Evolutionary conservation across 83 land plant species (phyloP).

Genomic region (Larix sibirica): DNA sequence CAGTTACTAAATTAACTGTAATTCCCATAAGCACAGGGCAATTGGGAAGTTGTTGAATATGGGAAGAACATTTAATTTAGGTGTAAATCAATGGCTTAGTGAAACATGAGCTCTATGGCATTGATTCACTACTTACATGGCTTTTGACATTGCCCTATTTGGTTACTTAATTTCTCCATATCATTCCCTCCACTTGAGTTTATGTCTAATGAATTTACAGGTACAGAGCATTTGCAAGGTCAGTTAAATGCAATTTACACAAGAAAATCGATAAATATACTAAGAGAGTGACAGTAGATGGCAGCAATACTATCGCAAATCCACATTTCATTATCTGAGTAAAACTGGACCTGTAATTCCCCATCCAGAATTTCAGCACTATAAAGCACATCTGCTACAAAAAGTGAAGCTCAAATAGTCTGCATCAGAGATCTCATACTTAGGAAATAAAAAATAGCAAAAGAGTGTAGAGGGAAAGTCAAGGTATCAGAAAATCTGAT

Average conservation of each 20-base stretch:
- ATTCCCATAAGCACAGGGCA: not conserved
- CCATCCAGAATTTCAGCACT: not conserved
- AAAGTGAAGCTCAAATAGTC: not conserved
- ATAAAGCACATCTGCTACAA: not conserved
- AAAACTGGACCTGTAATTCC: not conserved
- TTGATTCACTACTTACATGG: not conserved
- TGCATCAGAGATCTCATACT: not conserved
- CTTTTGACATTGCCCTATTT: not conserved
- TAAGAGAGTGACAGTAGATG: not conserved
- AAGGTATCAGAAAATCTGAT: not conserved
- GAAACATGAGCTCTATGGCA: not conserved
- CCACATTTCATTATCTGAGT: not conserved
- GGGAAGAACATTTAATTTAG: not conserved
- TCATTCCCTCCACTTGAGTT: not conserved
- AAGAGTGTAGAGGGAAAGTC: not conserved
- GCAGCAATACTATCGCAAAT: too few relatives aligned
- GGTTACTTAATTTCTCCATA: not conserved
- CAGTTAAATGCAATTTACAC: not conserved
- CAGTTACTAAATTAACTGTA: not conserved
- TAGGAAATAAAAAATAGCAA: too few relatives aligned
- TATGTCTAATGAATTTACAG: not conserved
- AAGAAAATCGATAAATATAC: not conserved
- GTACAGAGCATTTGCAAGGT: not conserved
- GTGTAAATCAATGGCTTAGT: not conserved
- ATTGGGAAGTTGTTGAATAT: not conserved